Conservation (phyloP, 441 rosid genomes). For the Adansonia grandidieri region DNA sequence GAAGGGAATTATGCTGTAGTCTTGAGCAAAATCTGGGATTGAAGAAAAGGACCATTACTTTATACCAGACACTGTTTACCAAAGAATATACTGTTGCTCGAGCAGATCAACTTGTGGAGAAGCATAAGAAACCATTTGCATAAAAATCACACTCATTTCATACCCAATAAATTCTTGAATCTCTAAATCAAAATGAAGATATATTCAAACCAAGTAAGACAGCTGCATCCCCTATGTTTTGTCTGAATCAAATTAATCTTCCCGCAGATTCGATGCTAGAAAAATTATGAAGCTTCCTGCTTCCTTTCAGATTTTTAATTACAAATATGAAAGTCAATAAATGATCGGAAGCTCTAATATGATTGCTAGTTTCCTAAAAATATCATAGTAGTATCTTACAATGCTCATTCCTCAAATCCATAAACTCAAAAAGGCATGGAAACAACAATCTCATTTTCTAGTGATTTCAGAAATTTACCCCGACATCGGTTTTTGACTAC, state of each 20-base stretch:
- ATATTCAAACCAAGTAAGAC: neutral
- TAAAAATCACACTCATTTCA: neutral
- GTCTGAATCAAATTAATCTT: neutral
- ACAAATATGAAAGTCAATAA: too few relatives aligned
- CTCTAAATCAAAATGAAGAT: neutral
- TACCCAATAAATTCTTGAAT: neutral
- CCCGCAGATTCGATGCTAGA: neutral
- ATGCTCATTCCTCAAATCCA: too few relatives aligned
- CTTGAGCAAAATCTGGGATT: too few relatives aligned
- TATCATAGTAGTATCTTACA: too few relatives aligned
- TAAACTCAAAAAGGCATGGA: neutral
- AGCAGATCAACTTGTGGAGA: slow-evolving; percentile 9
- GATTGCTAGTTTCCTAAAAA: too few relatives aligned
- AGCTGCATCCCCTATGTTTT: neutral
- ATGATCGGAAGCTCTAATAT: too few relatives aligned
- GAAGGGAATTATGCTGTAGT: too few relatives aligned
- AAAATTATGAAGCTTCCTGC: neutral
- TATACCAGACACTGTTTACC: neutral
- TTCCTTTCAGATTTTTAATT: neutral
- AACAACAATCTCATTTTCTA: neutral
- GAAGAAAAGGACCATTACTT: neutral
- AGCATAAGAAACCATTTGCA: neutral
- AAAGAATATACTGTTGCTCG: neutral
- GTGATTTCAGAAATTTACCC: neutral
- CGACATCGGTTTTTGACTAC: neutral